Evolutionary conservation across 2,329 filamentous ascomycete genomes (phyloP), one percentile per base, ranked within the genome.

Genomic region (Tolypocladium amazonense): DNA sequence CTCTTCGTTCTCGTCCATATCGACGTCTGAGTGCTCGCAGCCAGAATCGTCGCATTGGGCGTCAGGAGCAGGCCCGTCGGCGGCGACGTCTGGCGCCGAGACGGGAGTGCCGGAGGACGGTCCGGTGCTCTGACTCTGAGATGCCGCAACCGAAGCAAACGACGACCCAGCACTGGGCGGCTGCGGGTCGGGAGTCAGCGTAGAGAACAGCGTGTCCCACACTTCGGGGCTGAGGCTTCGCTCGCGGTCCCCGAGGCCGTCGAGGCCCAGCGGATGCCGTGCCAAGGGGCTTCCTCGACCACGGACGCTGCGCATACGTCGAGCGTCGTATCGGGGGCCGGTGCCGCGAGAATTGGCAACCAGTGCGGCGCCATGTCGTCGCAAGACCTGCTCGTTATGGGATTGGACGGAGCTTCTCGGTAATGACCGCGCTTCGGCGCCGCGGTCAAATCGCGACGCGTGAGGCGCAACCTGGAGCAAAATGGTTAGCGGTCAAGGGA

Each of bases 181-280:
- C 62, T 90, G 88, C 20, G 88, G 86, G 70, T 96, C 92, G 0
- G 90, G 90, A 0, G 89, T 87, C 62, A 97, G 82, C 0, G 90
- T 95, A 8, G 83, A 87, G 60, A 92, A 78, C 58, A 97, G 84
- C 3, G 87, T 90, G 61, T 93, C 88, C 92, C 92, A 97, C 1
- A 79, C 79, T 58, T 88, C 87, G 0, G 88, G 87, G 69, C 88
- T 92, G n/a, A 90, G 76, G 71, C 91, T 96, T 65, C 91, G 85
- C 63, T 90, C 84, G 61, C 92, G 88, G 73, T 96, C 91, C 43
- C 91, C 92, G 20, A 96, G 81, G 4, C 91, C 91, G 72, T 95
- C 87, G 1, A 88, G 55, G 4, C 62, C 65, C 20, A 61, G 56
- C 18, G 53, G 38, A 35, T 57, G 59, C n/a, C 60, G 62, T 11